Evolutionary conservation across 257 asterid species (phyloP).

Genomic region (Scutellaria baicalensis): DNA sequence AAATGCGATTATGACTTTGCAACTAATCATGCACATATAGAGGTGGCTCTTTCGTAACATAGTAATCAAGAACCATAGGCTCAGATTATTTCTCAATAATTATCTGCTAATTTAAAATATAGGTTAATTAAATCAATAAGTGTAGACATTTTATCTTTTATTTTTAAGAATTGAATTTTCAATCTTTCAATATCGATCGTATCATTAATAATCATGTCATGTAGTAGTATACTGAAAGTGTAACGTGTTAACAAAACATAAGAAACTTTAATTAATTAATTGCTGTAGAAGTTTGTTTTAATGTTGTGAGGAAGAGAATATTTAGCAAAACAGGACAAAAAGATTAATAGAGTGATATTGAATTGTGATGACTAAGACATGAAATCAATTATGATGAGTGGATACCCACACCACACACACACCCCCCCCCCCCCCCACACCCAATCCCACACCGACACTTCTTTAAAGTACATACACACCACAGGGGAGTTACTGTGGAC

Average conservation of each 20-base stretch:
- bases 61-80: neutral
- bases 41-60: neutral
- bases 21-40: neutral
- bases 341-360: neutral
- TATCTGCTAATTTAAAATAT: no score
- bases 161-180: no score
- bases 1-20: neutral
- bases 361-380: neutral
- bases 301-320: slow-evolving; percentile 8
- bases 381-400: neutral
- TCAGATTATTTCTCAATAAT: neutral
- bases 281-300: slow-evolving; percentile 19
- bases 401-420: neutral
- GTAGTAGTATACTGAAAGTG: no score
- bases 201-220: no score
- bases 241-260: no score
- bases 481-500: slow-evolving; percentile 5
- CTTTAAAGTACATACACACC: neutral
- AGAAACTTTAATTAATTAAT: neutral
- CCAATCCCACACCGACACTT: slow-evolving; percentile 16
- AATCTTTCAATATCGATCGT: no score
- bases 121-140: no score
- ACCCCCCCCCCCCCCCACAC: neutral
- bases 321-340: slow-evolving; percentile 2
- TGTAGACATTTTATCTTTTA: no score